A percentile compares a stretch with the other conserved stretches of the same genome.
These are phyloP conservation scores for Marsdenia floribunda DNA, from an alignment of 257 asterid species.

Conservation along the genomic window DNA sequence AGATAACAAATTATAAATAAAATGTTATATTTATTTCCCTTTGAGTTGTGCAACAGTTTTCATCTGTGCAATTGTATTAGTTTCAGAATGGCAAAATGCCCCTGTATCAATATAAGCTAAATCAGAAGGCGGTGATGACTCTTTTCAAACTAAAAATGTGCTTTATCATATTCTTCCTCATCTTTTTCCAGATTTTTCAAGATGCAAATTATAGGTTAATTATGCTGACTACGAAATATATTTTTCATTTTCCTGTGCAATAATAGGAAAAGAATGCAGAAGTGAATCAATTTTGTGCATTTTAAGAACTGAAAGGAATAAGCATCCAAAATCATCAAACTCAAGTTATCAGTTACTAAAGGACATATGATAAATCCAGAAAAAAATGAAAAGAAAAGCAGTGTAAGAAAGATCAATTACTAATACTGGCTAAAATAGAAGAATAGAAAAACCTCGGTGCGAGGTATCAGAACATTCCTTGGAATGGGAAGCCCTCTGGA, in stretches of 20 bases:
- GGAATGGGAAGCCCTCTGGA: slow-evolving; percentile 64
- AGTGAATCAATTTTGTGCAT: not conserved
- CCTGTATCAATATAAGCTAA: not conserved
- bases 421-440: not conserved
- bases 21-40: not conserved
- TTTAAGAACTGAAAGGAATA: not conserved
- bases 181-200: not conserved
- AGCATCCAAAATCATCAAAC: not conserved
- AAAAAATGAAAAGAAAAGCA: not conserved
- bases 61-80: not conserved
- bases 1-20: slow-evolving; percentile 11
- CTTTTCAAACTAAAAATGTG: not conserved
- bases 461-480: slow-evolving; percentile 69
- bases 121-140: not conserved
- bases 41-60: slow-evolving; percentile 4
- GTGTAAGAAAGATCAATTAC: not conserved
- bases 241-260: not conserved
- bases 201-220: not conserved
- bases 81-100: not conserved
- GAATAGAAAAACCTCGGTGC: slow-evolving; percentile 54
- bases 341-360: not conserved
- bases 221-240: not conserved
- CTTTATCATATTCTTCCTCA: not conserved
- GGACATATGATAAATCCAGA: not conserved
- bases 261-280: no score